Conservation (phyloP, 192 early-diverging fungal genomes). For the Powellomyces hirtus region DNA sequence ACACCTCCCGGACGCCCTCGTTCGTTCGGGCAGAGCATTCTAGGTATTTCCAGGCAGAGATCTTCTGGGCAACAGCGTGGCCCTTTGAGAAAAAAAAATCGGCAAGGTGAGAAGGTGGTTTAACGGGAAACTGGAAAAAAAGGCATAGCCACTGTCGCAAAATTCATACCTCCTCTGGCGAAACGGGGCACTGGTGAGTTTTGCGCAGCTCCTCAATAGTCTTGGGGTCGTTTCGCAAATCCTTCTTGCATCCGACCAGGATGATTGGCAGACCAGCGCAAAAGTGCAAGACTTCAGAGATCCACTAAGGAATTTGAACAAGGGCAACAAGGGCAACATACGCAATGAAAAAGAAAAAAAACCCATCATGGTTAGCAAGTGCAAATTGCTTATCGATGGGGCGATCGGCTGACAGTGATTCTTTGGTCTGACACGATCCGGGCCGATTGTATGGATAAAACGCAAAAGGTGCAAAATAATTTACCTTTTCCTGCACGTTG, state of each 20-base stretch:
- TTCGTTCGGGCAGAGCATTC: slow-evolving; percentile 90
- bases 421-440: too few relatives aligned
- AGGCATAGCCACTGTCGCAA: background rate
- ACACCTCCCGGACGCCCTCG: slow-evolving; percentile 83
- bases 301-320: slow-evolving; percentile 63
- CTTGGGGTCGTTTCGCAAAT: slow-evolving; percentile 77
- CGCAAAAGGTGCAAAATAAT: too few relatives aligned
- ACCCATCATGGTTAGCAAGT: too few relatives aligned
- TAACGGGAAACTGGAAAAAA: background rate
- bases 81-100: slow-evolving; percentile 50
- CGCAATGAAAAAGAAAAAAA: too few relatives aligned
- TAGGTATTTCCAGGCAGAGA: slow-evolving; percentile 83
- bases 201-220: slow-evolving; percentile 76
- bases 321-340: background rate
- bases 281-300: slow-evolving; percentile 84
- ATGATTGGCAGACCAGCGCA: slow-evolving; percentile 82
- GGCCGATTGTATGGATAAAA: too few relatives aligned
- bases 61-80: slow-evolving; percentile 71
- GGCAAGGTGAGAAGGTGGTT: background rate
- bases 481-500: slow-evolving; percentile 73
- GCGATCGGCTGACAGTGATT: too few relatives aligned
- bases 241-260: slow-evolving; percentile 86
- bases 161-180: slow-evolving; percentile 29
- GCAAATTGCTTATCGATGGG: too few relatives aligned
- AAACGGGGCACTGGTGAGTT: slow-evolving; percentile 72